Base-by-base conservation (phyloP, 306 rosid species). In the Hylodesmum podocarpum region DNA sequence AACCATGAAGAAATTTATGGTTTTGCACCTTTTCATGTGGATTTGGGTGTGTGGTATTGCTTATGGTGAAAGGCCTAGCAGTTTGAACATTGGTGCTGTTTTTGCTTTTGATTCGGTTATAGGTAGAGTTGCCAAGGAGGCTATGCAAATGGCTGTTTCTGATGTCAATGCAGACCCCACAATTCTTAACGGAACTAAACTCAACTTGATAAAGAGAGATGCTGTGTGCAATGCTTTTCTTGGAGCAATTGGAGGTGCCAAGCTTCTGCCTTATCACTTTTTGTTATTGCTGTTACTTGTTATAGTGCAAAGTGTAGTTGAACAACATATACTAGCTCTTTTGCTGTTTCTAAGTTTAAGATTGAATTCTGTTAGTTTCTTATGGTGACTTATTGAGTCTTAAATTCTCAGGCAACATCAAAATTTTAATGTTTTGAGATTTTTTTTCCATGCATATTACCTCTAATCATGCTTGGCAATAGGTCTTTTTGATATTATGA, bases 191-290 rank as follows among this genome's bases (percentile, higher is more conserved):
- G 97, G 92, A 40, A 90, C 90, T 1, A 21, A 83, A 16, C 91
- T 95, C 41, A 74, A 39, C 4, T 78, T 90, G 88, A 29, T 86
- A 21, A 41, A 2, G 86, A 82, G 73, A 71, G 91, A 95, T 77
- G 74, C 91, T 36, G 29, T 79, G 81, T 87, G 89, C 75, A 95
- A 83, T 77, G 94, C 82, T 53, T 93, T 95, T 86, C 25, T 92
- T 77, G 99, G 93, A 54, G 76, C 96, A 58, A 76, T 91, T 80
- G 96, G 87, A 89, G 99, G 97, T 95, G 85, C 43, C 28, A 50
- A 39, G 24, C 44, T 19, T 40, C 15, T 55, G 40, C 80, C 75
- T 58, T 39, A 27, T 76, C n/a, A 28, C 72, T 66, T 59, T 68
- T 74, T 62, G 29, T 59, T 63, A 5, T 50, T 63, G 6, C 4